Evolutionary conservation across 345 rosid species (phyloP).

Genomic region (Eucalyptus polybractea): DNA sequence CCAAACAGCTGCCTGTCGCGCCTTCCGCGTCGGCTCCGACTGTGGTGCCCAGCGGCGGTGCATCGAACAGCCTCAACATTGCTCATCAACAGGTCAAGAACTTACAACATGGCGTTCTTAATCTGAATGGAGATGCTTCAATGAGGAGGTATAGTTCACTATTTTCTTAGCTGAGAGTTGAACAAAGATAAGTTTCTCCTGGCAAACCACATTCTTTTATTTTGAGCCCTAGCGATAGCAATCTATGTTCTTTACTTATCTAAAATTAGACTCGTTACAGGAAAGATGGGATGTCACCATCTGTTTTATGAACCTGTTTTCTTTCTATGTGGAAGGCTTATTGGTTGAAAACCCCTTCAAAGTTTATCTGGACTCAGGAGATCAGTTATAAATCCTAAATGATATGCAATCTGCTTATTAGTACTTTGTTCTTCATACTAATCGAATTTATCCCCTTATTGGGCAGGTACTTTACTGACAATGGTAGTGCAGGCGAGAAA

Average conservation of each 20-base stretch:
- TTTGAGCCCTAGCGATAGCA: neutral
- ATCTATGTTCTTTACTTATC: neutral
- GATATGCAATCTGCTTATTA: neutral
- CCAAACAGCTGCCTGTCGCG: constrained; percentile 10
- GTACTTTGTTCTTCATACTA: neutral
- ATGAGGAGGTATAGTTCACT: neutral
- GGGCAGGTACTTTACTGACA: constrained; percentile 30
- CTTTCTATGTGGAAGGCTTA: neutral
- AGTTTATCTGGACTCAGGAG: neutral
- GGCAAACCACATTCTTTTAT: neutral
- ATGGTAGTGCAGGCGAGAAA: constrained; percentile 12
- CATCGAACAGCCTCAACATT: constrained; percentile 19
- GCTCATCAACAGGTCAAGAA: constrained; percentile 37
- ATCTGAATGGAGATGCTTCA: neutral
- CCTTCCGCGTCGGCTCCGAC: constrained; percentile 8
- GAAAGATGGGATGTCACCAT: neutral
- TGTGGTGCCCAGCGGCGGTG: constrained; percentile 26
- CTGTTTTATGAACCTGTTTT: neutral
- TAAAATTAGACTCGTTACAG: neutral
- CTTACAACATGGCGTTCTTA: constrained; percentile 18
- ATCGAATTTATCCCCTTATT: neutral
- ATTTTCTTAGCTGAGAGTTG: neutral
- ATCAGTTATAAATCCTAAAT: neutral
- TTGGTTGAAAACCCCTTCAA: neutral
- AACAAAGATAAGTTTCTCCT: neutral